phyloP scores from a whole-genome alignment of 805 yeast genomes.

The Naumovozyma castellii region DNA sequence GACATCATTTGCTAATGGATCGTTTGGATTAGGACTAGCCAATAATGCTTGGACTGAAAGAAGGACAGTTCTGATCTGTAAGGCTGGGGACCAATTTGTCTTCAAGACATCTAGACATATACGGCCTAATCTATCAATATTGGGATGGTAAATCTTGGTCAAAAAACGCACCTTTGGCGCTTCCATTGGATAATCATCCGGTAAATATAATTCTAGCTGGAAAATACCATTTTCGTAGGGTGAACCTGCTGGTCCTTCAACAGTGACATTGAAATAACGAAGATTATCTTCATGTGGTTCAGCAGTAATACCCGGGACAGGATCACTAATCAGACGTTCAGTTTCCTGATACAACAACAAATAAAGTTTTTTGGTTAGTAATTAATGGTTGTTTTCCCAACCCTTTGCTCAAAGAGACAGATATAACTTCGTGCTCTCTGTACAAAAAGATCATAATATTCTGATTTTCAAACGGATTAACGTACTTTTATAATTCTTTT shows the following conservation, averaged over 20 bases:
- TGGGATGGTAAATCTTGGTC: slow-evolving; percentile 92
- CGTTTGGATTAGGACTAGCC: slow-evolving; percentile 97
- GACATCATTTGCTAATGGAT: slow-evolving; percentile 95
- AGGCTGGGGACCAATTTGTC: slow-evolving; percentile 95
- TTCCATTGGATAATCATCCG: slow-evolving; percentile 97
- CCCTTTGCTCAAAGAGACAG: too few species aligned
- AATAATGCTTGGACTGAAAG: slow-evolving; percentile 86
- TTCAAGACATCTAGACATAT: slow-evolving; percentile 92
- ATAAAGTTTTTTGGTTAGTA: slow-evolving; percentile 1
- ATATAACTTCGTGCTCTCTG: too few species aligned
- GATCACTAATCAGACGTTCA: slow-evolving; percentile 82
- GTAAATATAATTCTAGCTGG: slow-evolving; percentile 75
- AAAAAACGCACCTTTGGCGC: slow-evolving; percentile 93
- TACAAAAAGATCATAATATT: neutral
- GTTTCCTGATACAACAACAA: slow-evolving; percentile 50
- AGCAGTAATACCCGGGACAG: slow-evolving; percentile 93
- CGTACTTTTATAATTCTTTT: slow-evolving; percentile 83
- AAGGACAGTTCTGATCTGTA: slow-evolving; percentile 86
- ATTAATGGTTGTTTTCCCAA: too few species aligned
- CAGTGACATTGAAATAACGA: slow-evolving; percentile 83
- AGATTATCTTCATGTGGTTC: slow-evolving; percentile 89
- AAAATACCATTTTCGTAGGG: slow-evolving; percentile 86
- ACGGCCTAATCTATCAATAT: slow-evolving; percentile 89
- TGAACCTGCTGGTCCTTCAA: slow-evolving; percentile 83
- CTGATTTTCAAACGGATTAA: slow-evolving; percentile 1